Evolutionary conservation across 1,139 yeast genomes (phyloP), one percentile per base, ranked within the genome.

Genomic region (Blastobotrys arbuscula): DNA sequence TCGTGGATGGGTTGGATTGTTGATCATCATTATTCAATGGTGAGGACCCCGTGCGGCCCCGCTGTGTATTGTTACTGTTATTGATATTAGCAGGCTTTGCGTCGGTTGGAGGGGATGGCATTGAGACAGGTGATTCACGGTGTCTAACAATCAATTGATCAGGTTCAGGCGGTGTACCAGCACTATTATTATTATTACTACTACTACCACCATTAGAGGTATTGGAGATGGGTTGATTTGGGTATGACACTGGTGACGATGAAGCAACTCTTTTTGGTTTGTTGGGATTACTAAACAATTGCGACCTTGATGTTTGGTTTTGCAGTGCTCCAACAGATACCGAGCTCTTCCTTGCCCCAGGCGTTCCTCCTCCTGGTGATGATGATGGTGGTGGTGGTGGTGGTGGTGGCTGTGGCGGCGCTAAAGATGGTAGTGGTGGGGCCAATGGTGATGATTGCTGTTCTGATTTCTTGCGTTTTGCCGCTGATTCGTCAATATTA

Each of bases 81-180:
- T 37, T 36, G 24, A 13, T 36, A n/a, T 38, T 21, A 15, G 18
- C 2, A 12, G 5, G 28, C 15, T n/a, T n/a, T n/a, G 10, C 26
- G n/a, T 21, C 40, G n/a, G 44, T 36, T 20, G 44, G 31, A n/a
- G 12, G 12, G 12, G 38, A 23, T 2, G 39, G 24, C 34, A 34
- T 23, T 13, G 20, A 16, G 3, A 39, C 10, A 5, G 38, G 38
- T 10, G 45, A 35, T 20, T 33, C 45, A 4, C 45, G 39, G 19
- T 42, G 35, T 7, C 48, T 16, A 23, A 24, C 35, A n/a, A 45
- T 45, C 39, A 45, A 31, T 20, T 45, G 48, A 16, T 45, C 48
- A 35, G 34, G 48, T 35, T 45, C 42, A 24, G 42, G 30, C 8
- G 42, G 33, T 18, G 33, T 23, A 21, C 31, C 30, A 16, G 10